phyloP scores from a whole-genome alignment of 1,284 basidiomycete species.

The Tylopilus sp. region DNA sequence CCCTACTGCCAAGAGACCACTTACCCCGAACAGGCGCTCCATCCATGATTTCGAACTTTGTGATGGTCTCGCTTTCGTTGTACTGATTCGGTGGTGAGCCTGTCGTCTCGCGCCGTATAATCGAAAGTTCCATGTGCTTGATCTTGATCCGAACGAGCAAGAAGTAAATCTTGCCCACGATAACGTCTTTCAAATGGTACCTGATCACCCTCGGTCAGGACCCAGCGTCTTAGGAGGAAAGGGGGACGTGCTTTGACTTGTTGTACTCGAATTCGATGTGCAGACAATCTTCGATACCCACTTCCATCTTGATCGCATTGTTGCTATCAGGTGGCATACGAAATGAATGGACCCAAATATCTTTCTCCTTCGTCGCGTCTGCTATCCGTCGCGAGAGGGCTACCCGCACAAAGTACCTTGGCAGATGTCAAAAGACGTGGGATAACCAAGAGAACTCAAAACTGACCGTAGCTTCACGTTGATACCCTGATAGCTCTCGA shows the following conservation, averaged over 20 bases:
- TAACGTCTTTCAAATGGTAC: conserved; percentile 98
- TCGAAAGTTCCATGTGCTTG: conserved; percentile 99
- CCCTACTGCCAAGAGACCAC: conserved; percentile 13
- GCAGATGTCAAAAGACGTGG: conserved; percentile 3
- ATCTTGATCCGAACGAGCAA: conserved; percentile 98
- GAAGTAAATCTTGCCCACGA: conserved; percentile 99
- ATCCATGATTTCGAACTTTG: conserved; percentile 99
- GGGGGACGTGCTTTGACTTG: conserved; percentile 85
- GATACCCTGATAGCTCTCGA: conserved; percentile 96
- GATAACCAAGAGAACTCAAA: background rate
- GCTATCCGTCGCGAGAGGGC: conserved; percentile 88
- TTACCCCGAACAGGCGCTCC: conserved; percentile 88
- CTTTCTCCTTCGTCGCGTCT: conserved; percentile 88
- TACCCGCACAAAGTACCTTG: conserved; percentile 91
- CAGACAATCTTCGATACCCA: conserved; percentile 97
- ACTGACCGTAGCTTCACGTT: conserved; percentile 93
- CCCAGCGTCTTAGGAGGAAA: background rate
- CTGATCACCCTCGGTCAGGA: conserved; percentile 39
- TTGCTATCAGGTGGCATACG: conserved; percentile 98
- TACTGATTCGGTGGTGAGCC: conserved; percentile 97
- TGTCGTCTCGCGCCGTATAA: conserved; percentile 96
- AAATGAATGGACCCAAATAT: conserved; percentile 97
- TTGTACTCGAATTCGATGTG: conserved; percentile 99
- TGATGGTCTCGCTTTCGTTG: conserved; percentile 98
- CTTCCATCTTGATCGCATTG: conserved; percentile 99